Evolutionary conservation across 352 stramenopile genomes (phyloP), one percentile per base, ranked within the genome.

Genomic region (Pythium aquatile): DNA sequence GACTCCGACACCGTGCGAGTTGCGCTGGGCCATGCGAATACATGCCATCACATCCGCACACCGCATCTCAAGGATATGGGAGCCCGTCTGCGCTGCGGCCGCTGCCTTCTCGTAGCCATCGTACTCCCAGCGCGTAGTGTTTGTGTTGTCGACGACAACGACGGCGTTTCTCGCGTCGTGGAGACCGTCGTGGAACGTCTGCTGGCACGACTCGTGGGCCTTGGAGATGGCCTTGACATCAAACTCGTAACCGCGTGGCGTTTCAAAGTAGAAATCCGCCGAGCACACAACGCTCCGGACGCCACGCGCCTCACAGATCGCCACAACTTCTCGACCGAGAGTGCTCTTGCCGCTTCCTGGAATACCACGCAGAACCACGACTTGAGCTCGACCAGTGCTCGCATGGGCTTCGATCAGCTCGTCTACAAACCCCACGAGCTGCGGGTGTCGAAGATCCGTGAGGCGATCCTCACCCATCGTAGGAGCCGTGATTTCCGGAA

Each of bases 311-410:
- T 64, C 35, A 62, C 73, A 85, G 32, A 90, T 74, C 9, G 55
- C 42, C 5, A 68, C 53, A 10, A 90, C 70, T 29, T 87, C 79
- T 2, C 65, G 67, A 8, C 70, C 62, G 14, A 91, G 55, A 2
- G 80, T 79, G 63, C 80, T 91, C 62, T 93, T 93, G 14, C 84
- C 84, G 60, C 82, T 91, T 0, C 84, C 84, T 2, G 84, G 84
- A 37, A 93, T 87, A 11, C 84, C 84, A 52, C 84, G 72, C 40
- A 93, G 58, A 39, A 93, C 82, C 47, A 91, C 69, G 7, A 90
- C 81, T 8, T 81, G 59, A 3, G 72, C 62, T n/a, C 54, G 61
- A 17, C 59, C 60, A 0, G 61, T 53, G 35, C 51, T 48, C 14
- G 33, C 20, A 26, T 71, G 75, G 9, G 72, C 51, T 28, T 49